phyloP scores from a whole-genome alignment of 441 rosid species.

The Adansonia gregorii region DNA sequence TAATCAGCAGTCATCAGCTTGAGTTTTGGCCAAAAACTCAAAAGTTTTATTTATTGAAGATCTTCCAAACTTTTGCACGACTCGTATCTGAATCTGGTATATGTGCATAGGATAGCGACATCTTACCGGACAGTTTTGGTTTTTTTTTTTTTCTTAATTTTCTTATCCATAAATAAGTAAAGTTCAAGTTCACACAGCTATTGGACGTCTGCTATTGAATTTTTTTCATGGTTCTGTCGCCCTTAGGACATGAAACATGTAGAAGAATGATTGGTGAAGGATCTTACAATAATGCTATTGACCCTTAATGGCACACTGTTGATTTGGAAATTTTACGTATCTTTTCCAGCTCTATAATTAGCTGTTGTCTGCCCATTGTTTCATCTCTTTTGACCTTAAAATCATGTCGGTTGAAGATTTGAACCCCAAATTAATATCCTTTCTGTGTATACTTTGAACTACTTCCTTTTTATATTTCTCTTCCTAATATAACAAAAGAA shows the following conservation, averaged over 20 bases:
- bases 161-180: background rate
- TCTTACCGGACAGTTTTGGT: background rate
- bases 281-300: background rate
- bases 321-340: background rate
- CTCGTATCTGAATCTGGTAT: background rate
- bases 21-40: background rate
- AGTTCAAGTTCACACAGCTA: background rate
- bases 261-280: background rate
- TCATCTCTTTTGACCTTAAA: background rate
- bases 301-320: background rate
- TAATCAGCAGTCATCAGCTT: background rate
- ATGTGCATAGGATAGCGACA: constrained; percentile 9
- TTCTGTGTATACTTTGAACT: no score
- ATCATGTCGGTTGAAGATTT: background rate
- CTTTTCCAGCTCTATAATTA: background rate
- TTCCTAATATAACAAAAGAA: no score
- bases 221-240: background rate
- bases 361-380: background rate
- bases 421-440: background rate
- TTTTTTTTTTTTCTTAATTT: background rate
- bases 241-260: background rate
- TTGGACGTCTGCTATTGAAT: background rate
- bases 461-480: no score
- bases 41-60: background rate
- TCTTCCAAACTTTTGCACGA: background rate